Evolutionary conservation across 331 rosid genomes (phyloP), one percentile per base, ranked within the genome.

Genomic region (Phaseolus coccineus): DNA sequence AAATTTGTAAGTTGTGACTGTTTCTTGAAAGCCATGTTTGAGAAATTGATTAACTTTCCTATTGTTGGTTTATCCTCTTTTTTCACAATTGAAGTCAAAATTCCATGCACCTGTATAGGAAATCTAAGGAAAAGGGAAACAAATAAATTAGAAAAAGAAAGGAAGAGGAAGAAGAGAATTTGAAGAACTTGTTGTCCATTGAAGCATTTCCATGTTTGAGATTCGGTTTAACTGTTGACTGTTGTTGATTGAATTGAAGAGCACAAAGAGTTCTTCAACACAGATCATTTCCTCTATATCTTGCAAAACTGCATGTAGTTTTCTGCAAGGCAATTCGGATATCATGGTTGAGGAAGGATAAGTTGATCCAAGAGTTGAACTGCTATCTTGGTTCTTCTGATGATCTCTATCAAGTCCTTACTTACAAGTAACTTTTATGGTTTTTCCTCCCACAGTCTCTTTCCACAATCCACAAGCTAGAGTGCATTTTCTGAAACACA

Each of bases 191-290:
- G 11, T 19, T 52, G 27, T 52, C 27, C 22, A 27, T 7, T 52
- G 22, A 19, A 19, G 22, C 22, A 19, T 19, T 19, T 19, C 22
- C 22, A 19, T 19, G 22, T 19, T 19, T 19, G 22, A 19, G 22
- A 19, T 19, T 19, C 22, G 4, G 22, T 8, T 50, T 52, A 2
- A 52, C 22, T 52, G n/a, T 73, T 66, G 30, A n/a, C 14, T 77
- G 12, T 22, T 77, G 68, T 19, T 62, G 51, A 69, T 51, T 51
- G 56, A 71, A 71, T 51, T 42, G 67, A 63, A 68, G 48, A 42
- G 62, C 47, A 30, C 39, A 28, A 63, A 24, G 51, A 50, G 46
- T 47, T 37, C 30, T 52, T 80, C 19, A 62, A 12, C 28, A n/a
- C 22, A 70, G 15, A 75, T 68, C 24, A 59, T 59, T 16, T 67